Evolutionary conservation across 352 stramenopile genomes (phyloP), one percentile per base, ranked within the genome.

Genomic region (Phytophthora kernoviae): DNA sequence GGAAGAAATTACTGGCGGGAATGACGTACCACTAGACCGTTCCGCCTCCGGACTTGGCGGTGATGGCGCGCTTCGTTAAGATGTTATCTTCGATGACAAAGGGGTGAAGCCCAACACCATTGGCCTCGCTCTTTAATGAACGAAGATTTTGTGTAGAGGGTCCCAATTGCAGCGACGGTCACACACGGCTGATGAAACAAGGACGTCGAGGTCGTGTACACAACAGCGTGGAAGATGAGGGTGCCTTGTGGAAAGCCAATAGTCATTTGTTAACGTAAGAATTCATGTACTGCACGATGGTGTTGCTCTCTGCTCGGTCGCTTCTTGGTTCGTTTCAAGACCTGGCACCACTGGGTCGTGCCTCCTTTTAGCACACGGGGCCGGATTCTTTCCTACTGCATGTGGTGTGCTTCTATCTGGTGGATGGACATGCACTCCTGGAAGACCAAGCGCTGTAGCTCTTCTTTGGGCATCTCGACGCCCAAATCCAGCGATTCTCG

Each of bases 401-500:
- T 84, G 47, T 85, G 79, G 56, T 87, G 77, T 43, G 76, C 71
- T 55, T 91, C 79, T 48, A 85, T 50, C 65, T 88, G 79, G 56
- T 89, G 81, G 47, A 91, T 82, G 50, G 84, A 84, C 49, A 90
- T 71, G 32, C 73, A 87, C 55, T 94, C 85, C 55, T 84, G 83
- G 61, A 87, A 93, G 45, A 94, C 74, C 49, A 91, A 66, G 14
- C 81, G 79, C 57, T 95, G 86, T n/a, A 95, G 70, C 56, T 93
- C 84, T 12, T 90, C 78, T 53, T 95, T 95, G 36, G 84, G 83
- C 82, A 93, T 93, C 59, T 92, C 86, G 4, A 93, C 77, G 40
- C 81, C 84, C 49, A 92, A 60, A 54, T 93, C 81, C 30, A 94
- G 61, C 17, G 83, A 90, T 54, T 93, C 85, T 33, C 85, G 81